Evolutionary conservation across 2,329 filamentous ascomycete genomes (phyloP), one percentile per base, ranked within the genome.

Genomic region (Trichoderma pleuroti): DNA sequence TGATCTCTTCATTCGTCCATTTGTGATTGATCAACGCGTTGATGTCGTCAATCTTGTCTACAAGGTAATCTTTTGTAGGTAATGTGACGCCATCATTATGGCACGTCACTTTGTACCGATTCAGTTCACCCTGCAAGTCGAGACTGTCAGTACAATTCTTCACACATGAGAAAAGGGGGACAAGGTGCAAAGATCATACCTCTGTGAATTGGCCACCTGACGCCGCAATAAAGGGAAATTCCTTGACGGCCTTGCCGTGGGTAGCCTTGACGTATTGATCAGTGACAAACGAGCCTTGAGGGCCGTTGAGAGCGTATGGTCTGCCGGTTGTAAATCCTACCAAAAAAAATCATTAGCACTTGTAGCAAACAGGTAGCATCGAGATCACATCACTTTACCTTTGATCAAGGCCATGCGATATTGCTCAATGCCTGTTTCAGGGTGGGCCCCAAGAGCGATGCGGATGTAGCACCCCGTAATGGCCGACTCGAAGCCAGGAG

Each of bases 391-490:
- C 7, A n/a, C 3, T 80, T 73, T 84, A 93, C 93, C 90, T 82
- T 96, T 97, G 78, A 99, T 94, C 72, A 92, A 83, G 34, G 92
- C 92, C 87, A 99, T 92, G 72, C 95, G 92, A 80, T 99, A 99
- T 74, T 93, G 87, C 72, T 92, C 91, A 71, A 90, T 84, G 4
- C 91, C 91, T 5, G 88, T 92, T 26, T 90, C 86, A 12, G 88
- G 87, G 77, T 97, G 92, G 14, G 91, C 87, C 0, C 94, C 95
- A 70, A 98, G 88, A 73, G 91, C 92, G 74, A 98, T 89, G 65
- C 96, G 92, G 46, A 91, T 91, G 79, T 92, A 99, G 80, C 94
- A 97, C 65, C 93, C 93, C 18, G 86, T 89, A 76, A 98, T 92
- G 34, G 92, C 87, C 10, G 92, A 84, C 70, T 97, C 92, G 75